Conservation (phyloP, 202 grass and related monocot species). For the Bolboschoenoplectus hybrid region DNA sequence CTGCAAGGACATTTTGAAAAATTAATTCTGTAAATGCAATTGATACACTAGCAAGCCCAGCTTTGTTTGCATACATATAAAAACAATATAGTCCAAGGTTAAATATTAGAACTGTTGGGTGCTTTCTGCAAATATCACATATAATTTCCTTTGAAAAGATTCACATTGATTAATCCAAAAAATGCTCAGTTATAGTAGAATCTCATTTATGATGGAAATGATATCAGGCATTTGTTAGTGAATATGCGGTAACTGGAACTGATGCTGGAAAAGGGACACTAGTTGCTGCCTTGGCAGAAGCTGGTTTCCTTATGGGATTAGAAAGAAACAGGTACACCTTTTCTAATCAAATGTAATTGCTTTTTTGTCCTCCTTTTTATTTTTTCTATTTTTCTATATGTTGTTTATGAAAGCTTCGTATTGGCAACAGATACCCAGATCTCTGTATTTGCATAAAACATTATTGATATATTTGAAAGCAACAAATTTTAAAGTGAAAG, state of each 20-base stretch:
- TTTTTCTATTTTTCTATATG: neutral
- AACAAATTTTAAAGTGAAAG: neutral
- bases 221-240: constrained; percentile 76
- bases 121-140: neutral
- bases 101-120: neutral
- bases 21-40: neutral
- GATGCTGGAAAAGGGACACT: constrained; percentile 79
- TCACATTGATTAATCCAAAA: constrained; percentile 1
- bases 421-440: neutral
- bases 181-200: neutral
- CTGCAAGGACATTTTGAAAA: neutral
- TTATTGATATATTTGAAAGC: neutral
- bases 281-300: constrained; percentile 73
- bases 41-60: neutral
- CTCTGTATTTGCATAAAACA: neutral
- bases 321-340: constrained; percentile 70
- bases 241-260: constrained; percentile 80
- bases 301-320: constrained; percentile 72
- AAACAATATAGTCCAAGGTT: neutral
- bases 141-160: neutral
- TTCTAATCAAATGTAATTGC: constrained; percentile 6
- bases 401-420: neutral
- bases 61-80: neutral
- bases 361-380: neutral
- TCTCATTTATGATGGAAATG: constrained; percentile 16